These are phyloP conservation scores for Penicillium lividum DNA, from an alignment of 495 filamentous ascomycete species.

Conservation along the genomic window DNA sequence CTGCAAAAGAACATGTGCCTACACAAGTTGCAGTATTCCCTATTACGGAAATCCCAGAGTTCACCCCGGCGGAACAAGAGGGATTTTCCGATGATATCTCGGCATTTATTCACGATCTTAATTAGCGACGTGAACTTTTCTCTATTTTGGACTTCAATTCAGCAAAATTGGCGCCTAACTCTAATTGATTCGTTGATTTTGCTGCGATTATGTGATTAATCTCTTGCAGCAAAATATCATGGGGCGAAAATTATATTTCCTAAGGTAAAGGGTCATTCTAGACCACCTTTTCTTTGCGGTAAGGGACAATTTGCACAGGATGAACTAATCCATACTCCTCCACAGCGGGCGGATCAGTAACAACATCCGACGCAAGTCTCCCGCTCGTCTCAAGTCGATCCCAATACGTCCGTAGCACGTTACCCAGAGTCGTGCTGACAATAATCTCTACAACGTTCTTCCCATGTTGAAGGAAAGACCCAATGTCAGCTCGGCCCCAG, in stretches of 20 bases:
- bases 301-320: constrained; percentile 5
- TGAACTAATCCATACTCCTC: constrained; percentile 2
- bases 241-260: no score
- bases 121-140: neutral
- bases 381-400: constrained; percentile 9
- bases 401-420: constrained; percentile 10
- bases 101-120: neutral
- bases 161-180: no score
- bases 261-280: neutral
- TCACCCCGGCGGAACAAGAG: neutral
- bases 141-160: neutral
- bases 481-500: constrained; percentile 17
- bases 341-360: neutral
- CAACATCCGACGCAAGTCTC: neutral
- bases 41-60: neutral
- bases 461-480: constrained; percentile 15
- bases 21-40: neutral
- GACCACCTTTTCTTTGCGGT: neutral
- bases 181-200: neutral
- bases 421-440: constrained; percentile 30
- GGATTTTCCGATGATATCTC: neutral
- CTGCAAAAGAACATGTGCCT: neutral
- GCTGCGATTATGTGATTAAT: no score
- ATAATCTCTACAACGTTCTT: constrained; percentile 16
- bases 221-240: no score